phyloP scores from a whole-genome alignment of 768 basidiomycete genomes.

The Tephrocybe sp. region DNA sequence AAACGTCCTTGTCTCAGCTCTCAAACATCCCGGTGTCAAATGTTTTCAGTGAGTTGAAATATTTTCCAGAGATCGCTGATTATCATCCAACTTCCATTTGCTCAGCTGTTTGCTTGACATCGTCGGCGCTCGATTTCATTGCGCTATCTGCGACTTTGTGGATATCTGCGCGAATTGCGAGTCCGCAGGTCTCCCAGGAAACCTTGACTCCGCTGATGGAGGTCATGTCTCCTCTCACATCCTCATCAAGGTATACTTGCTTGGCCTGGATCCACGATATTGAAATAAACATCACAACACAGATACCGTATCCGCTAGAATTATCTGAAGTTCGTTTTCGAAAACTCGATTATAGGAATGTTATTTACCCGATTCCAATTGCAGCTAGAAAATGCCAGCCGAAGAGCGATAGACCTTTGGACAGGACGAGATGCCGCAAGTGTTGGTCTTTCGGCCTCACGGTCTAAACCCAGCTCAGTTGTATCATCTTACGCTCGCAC shows the following conservation, averaged over 20 bases:
- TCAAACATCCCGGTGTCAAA: slow-evolving; percentile 77
- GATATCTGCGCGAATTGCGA: slow-evolving; percentile 90
- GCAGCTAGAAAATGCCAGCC: slow-evolving; percentile 65
- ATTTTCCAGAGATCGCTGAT: no score
- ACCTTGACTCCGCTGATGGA: slow-evolving; percentile 70
- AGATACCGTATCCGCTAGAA: slow-evolving; percentile 88
- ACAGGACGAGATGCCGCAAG: slow-evolving; percentile 69
- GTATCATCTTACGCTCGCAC: slow-evolving; percentile 66
- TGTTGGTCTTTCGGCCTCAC: slow-evolving; percentile 42
- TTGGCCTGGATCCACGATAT: background rate
- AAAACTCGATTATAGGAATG: background rate
- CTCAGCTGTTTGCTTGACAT: slow-evolving; percentile 84
- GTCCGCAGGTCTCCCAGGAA: slow-evolving; percentile 81
- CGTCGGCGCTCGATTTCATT: slow-evolving; percentile 90
- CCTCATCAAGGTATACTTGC: slow-evolving; percentile 75
- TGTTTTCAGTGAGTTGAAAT: slow-evolving; percentile 73
- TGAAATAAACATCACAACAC: slow-evolving; percentile 3
- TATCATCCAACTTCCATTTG: background rate
- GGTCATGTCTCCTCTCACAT: slow-evolving; percentile 87
- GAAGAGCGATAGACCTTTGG: slow-evolving; percentile 74
- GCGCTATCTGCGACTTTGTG: slow-evolving; percentile 80
- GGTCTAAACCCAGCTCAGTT: slow-evolving; percentile 56
- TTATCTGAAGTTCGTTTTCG: slow-evolving; percentile 52
- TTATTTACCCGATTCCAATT: background rate
- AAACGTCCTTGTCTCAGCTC: slow-evolving; percentile 39